Conservation (phyloP, 2,329 filamentous ascomycete species). For the Calonectria pauciramosa region DNA sequence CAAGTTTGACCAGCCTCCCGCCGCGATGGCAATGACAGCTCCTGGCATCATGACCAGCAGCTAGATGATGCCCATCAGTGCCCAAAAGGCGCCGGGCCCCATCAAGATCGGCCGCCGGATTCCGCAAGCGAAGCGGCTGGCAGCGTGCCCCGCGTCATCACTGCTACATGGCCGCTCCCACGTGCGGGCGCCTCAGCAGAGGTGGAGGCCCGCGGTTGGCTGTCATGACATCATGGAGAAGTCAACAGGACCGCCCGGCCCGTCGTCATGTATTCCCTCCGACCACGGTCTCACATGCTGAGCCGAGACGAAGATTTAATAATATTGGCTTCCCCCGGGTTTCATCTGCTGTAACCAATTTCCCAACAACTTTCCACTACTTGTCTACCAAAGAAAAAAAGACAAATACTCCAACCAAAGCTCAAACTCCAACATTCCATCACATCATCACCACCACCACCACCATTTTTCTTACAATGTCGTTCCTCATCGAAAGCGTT, state of each 20-base stretch:
- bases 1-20: background rate
- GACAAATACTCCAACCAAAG: background rate
- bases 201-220: constrained; percentile 35
- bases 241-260: constrained; percentile 27
- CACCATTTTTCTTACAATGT: constrained; percentile 57
- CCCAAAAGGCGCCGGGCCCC: constrained; percentile 12
- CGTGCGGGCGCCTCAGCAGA: constrained; percentile 38
- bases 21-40: constrained; percentile 9
- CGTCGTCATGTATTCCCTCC: constrained; percentile 39
- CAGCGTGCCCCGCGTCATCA: constrained; percentile 44
- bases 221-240: constrained; percentile 45
- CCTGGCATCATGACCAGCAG: constrained; percentile 9
- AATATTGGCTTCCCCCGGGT: background rate
- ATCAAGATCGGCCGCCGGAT: background rate
- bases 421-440: background rate
- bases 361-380: background rate
- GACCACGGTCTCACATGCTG: constrained; percentile 18
- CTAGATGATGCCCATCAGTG: background rate
- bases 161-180: constrained; percentile 37
- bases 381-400: background rate
- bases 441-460: background rate
- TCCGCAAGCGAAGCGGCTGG: constrained; percentile 3
- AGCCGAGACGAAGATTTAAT: background rate
- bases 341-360: background rate
- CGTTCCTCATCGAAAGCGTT: constrained; percentile 64